A percentile compares a stretch with the other conserved stretches of the same genome.
These are phyloP conservation scores for Cordyceps cicadae DNA, from an alignment of 2,329 filamentous ascomycete genomes.

Conservation along the genomic window DNA sequence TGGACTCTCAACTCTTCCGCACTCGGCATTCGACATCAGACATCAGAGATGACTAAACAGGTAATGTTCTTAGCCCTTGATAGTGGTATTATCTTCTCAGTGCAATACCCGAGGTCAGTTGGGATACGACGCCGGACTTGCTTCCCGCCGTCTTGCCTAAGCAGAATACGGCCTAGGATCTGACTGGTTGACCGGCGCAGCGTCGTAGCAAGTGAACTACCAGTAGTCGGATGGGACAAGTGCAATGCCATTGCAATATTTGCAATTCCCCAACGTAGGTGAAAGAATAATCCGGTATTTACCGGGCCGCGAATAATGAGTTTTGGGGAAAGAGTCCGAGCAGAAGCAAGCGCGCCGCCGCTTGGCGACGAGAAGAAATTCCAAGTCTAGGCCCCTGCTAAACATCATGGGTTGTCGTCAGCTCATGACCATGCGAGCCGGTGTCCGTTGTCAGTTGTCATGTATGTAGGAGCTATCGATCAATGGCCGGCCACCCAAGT, in stretches of 20 bases:
- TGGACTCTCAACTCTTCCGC: not conserved
- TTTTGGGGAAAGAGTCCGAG: no score
- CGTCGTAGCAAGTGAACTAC: not conserved
- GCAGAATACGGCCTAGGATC: not conserved
- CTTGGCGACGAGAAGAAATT: no score
- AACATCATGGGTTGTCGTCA: not conserved
- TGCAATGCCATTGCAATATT: not conserved
- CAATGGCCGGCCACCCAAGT: not conserved
- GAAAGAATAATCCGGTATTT: no score
- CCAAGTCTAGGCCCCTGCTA: not conserved
- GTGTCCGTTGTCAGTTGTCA: not conserved
- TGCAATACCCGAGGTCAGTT: not conserved
- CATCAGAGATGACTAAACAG: no score
- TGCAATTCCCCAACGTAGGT: no score
- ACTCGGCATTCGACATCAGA: no score
- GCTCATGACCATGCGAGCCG: not conserved
- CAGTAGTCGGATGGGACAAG: no score
- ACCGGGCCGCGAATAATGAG: no score
- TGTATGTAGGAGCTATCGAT: not conserved
- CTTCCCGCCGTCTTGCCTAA: not conserved
- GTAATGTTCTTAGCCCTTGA: no score
- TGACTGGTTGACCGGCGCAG: not conserved
- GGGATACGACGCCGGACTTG: not conserved
- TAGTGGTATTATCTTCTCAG: not conserved
- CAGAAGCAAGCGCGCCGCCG: no score